Evolutionary conservation across 805 yeast genomes (phyloP), one percentile per base, ranked within the genome.

Genomic region (Candida vaughaniae): DNA sequence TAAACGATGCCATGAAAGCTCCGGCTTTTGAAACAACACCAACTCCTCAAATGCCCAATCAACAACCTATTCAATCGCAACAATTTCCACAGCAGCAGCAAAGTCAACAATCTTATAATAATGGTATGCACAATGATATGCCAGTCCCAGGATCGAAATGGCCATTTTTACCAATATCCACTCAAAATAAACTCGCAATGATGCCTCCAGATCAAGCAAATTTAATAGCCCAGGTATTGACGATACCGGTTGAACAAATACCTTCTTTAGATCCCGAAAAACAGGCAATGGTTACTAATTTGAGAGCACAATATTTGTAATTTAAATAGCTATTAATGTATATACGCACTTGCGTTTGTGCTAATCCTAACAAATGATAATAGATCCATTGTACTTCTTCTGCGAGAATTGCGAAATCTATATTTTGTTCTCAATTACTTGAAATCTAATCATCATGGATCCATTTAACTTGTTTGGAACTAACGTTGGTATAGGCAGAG

Each of bases 171-270:
- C 73, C 81, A 28, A 65, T 64, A 30, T 60, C 60, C 35, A 69
- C 82, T 3, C 71, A 69, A 40, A 61, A 62, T 15, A 81, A 78
- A 55, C 61, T 82, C 27, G 56, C 71, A 15, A 60, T 63, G 18
- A 58, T 82, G 43, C 73, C 80, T 7, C 73, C 71, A 23, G 73
- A 75, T 31, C 85, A 82, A 55, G 83, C 84, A 18, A 66, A 69
- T 38, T 60, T 75, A 47, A 67, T 77, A 29, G 76, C 73, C 14
- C 81, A 76, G 53, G 78, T 77, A 9, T 61, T 77, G 42, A 60
- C 70, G 31, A 58, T 77, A 45, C 65, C 77, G 0, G 67, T 67
- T 4, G 75, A 72, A 25, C 81, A 77, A 47, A 65, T 77, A 30
- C 62, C 64, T 26, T 56, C 63, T 9, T 60, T 77, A 38, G 80